These are phyloP conservation scores for Lentinus polychrous DNA, from an alignment of 1,284 basidiomycete species.

Conservation along the genomic window DNA sequence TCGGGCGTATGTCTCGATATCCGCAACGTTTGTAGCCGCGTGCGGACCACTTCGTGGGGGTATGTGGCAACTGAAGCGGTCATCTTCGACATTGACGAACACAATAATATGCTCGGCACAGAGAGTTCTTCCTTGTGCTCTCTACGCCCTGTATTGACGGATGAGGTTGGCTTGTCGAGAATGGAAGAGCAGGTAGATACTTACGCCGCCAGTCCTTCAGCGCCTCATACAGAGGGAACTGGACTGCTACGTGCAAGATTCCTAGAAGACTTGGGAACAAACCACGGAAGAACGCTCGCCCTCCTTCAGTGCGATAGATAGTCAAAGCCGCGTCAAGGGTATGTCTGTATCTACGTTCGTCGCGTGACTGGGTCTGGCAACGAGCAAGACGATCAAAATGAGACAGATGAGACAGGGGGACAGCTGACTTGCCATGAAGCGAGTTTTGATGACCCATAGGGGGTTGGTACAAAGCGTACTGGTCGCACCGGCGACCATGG, in stretches of 20 bases:
- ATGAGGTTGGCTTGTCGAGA: background rate
- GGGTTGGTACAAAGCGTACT: slow-evolving; percentile 92
- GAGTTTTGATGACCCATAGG: slow-evolving; percentile 94
- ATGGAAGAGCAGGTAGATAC: slow-evolving; percentile 25
- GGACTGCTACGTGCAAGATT: slow-evolving; percentile 88
- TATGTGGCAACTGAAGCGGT: slow-evolving; percentile 90
- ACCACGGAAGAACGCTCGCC: slow-evolving; percentile 86
- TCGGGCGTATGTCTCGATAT: slow-evolving; percentile 44
- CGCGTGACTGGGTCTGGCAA: slow-evolving; percentile 66
- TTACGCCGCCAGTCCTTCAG: slow-evolving; percentile 79
- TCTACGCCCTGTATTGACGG: background rate
- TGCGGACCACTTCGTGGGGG: slow-evolving; percentile 93
- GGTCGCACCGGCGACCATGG: slow-evolving; percentile 87
- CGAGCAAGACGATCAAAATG: background rate
- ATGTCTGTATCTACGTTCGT: slow-evolving; percentile 75
- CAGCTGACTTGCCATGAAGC: slow-evolving; percentile 78
- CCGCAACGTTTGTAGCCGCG: slow-evolving; percentile 81
- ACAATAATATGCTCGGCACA: slow-evolving; percentile 70
- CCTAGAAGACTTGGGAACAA: slow-evolving; percentile 85
- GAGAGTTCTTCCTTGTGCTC: slow-evolving; percentile 54
- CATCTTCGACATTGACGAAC: slow-evolving; percentile 90
- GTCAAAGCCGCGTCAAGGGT: slow-evolving; percentile 82
- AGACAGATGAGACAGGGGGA: background rate
- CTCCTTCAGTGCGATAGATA: slow-evolving; percentile 84
- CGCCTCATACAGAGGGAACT: slow-evolving; percentile 94